Percentiles rank a stretch among this genome's conserved stretches.
Conservation (phyloP, 2,329 filamentous ascomycete species). For the Colletotrichum sidae region DNA sequence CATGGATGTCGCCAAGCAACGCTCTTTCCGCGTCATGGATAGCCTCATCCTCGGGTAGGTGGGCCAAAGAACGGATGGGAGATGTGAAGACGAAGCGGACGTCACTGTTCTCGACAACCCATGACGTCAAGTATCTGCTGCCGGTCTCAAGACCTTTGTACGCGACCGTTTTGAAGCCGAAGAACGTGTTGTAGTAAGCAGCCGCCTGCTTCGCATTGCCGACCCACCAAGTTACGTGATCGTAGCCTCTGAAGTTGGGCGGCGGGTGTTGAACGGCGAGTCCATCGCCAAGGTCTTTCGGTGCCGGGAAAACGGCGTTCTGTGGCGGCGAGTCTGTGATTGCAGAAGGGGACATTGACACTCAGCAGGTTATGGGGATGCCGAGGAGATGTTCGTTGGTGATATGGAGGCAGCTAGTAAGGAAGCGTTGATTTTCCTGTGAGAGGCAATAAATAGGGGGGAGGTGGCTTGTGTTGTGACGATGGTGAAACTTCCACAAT, state of each 20-base stretch:
- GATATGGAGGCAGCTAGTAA: background rate
- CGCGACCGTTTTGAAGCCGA: slow-evolving; percentile 86
- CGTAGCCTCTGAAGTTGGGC: slow-evolving; percentile 82
- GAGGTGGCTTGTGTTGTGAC: background rate
- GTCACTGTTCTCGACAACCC: slow-evolving; percentile 82
- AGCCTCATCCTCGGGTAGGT: slow-evolving; percentile 68
- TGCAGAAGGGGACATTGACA: slow-evolving; percentile 69
- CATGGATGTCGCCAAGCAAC: slow-evolving; percentile 80
- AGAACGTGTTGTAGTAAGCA: slow-evolving; percentile 86
- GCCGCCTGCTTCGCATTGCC: slow-evolving; percentile 97
- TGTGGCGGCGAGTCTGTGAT: slow-evolving; percentile 61
- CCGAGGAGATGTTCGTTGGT: slow-evolving; percentile 1
- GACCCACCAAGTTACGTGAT: slow-evolving; percentile 96
- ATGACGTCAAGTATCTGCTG: slow-evolving; percentile 81
- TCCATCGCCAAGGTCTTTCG: slow-evolving; percentile 56
- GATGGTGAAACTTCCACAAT: background rate
- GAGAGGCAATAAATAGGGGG: background rate
- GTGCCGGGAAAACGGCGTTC: slow-evolving; percentile 55
- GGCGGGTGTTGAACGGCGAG: slow-evolving; percentile 63
- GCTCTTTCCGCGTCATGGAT: slow-evolving; percentile 72
- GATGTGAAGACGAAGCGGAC: slow-evolving; percentile 88
- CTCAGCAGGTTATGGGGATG: slow-evolving; percentile 37
- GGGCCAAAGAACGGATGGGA: slow-evolving; percentile 73
- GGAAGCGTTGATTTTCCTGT: background rate
- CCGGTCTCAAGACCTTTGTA: slow-evolving; percentile 92